These are phyloP conservation scores for Fusarium subtropicale DNA, from an alignment of 2,329 filamentous ascomycete species.

Conservation along the genomic window DNA sequence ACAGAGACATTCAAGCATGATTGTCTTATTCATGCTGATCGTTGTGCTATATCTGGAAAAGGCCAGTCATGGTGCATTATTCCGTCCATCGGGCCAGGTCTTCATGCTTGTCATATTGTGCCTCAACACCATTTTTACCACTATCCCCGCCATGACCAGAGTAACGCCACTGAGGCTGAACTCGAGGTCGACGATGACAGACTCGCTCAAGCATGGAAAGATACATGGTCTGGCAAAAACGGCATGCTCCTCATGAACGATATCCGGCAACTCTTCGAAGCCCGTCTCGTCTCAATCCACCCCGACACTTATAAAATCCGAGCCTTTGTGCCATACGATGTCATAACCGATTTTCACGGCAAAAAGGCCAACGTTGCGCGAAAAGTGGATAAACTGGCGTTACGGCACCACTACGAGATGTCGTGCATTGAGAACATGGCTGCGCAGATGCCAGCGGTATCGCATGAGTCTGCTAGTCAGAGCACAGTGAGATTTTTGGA, in stretches of 20 bases:
- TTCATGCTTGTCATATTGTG: slow-evolving; percentile 42
- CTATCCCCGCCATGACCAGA: slow-evolving; percentile 19
- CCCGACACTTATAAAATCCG: slow-evolving; percentile 35
- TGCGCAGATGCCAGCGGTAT: neutral
- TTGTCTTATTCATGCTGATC: neutral
- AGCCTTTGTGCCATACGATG: slow-evolving; percentile 11
- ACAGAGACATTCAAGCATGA: neutral
- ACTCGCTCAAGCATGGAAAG: neutral
- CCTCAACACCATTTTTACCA: slow-evolving; percentile 39
- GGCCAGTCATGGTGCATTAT: slow-evolving; percentile 32
- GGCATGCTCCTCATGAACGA: neutral
- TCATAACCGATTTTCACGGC: neutral
- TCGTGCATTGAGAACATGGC: slow-evolving; percentile 13
- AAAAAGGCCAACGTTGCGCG: neutral
- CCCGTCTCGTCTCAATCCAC: slow-evolving; percentile 42
- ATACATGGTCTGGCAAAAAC: neutral
- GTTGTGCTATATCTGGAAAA: slow-evolving; percentile 35
- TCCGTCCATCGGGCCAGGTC: slow-evolving; percentile 19
- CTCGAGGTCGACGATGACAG: rapidly evolving
- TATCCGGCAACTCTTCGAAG: slow-evolving; percentile 23
- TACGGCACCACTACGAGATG: slow-evolving; percentile 42
- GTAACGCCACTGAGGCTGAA: neutral
- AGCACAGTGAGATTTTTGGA: neutral
- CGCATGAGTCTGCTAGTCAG: neutral
- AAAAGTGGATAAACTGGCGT: slow-evolving; percentile 15